Evolutionary conservation across 2,329 filamentous ascomycete genomes (phyloP), one percentile per base, ranked within the genome.

Genomic region (Penicillium decumbens): DNA sequence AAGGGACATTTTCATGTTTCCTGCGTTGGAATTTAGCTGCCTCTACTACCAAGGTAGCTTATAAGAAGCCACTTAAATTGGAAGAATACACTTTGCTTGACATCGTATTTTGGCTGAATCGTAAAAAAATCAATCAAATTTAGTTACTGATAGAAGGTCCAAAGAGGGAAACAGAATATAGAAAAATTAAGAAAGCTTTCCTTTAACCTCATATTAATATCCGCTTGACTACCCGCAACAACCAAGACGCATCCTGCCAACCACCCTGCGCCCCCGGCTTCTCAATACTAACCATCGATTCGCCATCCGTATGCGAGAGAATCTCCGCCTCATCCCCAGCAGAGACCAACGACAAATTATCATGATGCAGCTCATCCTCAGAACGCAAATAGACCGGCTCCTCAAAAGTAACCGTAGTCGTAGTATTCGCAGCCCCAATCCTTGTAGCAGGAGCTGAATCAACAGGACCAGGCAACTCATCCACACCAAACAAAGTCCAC

Each of bases 221-320:
- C 41, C 60, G 65, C 50, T 63, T 71, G 43, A 80, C 77, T 37
- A 80, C 74, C 43, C 77, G 77, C 49, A 83, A 64, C 50, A 83
- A 60, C 80, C 80, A 83, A 27, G 75, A 74, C 28, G 77, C 79
- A 68, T 83, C 80, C 51, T 77, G 73, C 80, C 80, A 83, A 0
- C 78, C 78, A 4, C 77, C 78, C 15, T 64, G 54, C 2, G 65
- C 61, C 6, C 68, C 66, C 2, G 68, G 60, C 25, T 65, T 72
- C 49, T 74, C 70, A 37, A 67, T 61, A 25, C 53, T 13, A 2
- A 40, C 39, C 24, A 49, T 8, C n/a, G 44, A 50, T 41, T 67
- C 65, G 24, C 56, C 60, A 33, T 72, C 72, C 20, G 46, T 60
- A 40, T 60, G 51, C 9, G 59, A 60, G 6, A 58, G 54, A 13